Evolutionary conservation across 2,329 filamentous ascomycete species (phyloP).

Genomic region (Coniochaeta prunicola): DNA sequence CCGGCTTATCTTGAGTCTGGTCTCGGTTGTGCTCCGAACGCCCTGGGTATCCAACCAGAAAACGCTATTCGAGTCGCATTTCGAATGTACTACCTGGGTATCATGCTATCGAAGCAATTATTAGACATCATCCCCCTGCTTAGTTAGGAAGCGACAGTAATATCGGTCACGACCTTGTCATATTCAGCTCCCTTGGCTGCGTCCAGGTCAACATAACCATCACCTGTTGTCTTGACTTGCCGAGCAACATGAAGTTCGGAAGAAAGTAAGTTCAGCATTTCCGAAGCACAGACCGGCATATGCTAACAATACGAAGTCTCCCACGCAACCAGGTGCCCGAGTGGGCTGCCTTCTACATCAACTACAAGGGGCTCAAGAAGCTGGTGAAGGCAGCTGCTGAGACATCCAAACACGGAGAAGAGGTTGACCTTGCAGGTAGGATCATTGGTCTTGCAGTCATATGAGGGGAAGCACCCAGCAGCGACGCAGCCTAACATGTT

Average conservation of each 20-base stretch:
- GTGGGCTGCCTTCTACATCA: constrained; percentile 78
- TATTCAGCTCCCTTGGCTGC: neutral
- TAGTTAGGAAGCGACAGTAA: neutral
- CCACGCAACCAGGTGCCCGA: constrained; percentile 80
- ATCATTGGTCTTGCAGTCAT: constrained; percentile 11
- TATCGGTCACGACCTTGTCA: neutral
- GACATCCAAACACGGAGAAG: constrained; percentile 58
- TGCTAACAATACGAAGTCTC: constrained; percentile 38
- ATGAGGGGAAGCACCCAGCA: neutral
- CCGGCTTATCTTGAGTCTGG: neutral
- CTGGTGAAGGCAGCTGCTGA: constrained; percentile 76
- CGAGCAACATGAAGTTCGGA: constrained; percentile 25
- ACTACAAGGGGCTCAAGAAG: constrained; percentile 91
- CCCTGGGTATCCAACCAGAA: neutral
- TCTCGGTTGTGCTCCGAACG: neutral
- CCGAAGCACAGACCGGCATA: neutral
- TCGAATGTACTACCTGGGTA: neutral
- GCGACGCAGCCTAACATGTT: constrained; percentile 21
- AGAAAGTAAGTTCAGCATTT: constrained; percentile 19
- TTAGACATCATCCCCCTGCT: neutral
- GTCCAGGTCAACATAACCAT: neutral
- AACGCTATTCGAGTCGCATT: neutral
- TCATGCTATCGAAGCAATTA: neutral
- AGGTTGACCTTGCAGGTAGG: constrained; percentile 87
- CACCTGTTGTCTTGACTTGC: neutral